Base-by-base conservation (phyloP, 1,139 yeast genomes). In the Lodderomyces beijingensis region DNA sequence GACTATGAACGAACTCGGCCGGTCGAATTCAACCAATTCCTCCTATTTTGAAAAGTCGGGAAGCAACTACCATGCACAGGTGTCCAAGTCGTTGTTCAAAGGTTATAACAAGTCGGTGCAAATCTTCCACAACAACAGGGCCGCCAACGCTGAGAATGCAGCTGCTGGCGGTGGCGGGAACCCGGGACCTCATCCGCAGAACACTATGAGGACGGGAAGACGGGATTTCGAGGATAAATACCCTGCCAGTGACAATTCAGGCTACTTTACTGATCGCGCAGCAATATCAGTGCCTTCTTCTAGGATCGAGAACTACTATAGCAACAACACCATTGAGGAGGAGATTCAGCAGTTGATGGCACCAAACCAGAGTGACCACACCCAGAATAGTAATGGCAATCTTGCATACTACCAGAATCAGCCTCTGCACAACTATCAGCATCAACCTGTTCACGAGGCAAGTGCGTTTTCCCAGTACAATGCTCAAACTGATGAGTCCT, bases 261-360 rank as follows among this genome's bases (percentile, higher is more conserved):
- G 32, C 3, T 43, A 41, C 27, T 43, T 43, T 31, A 27, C 42
- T 2, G 31, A 29, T 30, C 21, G 38, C 20, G 31, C 37, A 6
- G 38, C 44, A 7, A 16, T 39, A 9, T 40, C 46, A 3, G 46
- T 41, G 4, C 46, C 46, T 12, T 41, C 45, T 3, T 43, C 46
- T 7, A 34, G 38, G 21, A 38, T 41, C 13, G 46, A 43, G 10
- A 28, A 28, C 19, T 32, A 28, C 17, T 24, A 37, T 19, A 30
- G 30, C 11, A 34, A 31, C 14, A 37, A 30, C 18, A 17, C 35
- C 16, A 29, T 38, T n/a, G 39, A 38, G 16, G 41, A 39, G 33
- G 39, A 40, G 22, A 28, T 38, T 5, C 20, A 25, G 4, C 42
- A 31, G 16, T 22, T 38, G 9, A 16, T 36, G 18, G 26, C 26